A percentile compares a stretch with the other conserved stretches of the same genome.
phyloP scores from a whole-genome alignment of 768 basidiomycete genomes.

The Kwoniella sp. region DNA sequence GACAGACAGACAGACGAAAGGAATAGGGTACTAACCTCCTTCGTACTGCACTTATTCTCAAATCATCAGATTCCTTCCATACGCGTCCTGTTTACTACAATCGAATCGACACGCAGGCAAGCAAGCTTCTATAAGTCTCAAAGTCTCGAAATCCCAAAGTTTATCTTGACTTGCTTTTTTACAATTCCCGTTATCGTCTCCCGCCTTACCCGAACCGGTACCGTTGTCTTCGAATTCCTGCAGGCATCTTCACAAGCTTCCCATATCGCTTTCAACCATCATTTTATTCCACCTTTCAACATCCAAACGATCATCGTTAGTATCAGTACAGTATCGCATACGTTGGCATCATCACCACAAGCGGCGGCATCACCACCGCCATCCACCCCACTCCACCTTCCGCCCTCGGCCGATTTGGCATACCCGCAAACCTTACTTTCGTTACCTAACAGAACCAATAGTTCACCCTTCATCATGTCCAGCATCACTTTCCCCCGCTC shows the following conservation, averaged over 20 bases:
- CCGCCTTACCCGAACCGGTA: conserved; percentile 1
- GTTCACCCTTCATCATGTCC: not conserved
- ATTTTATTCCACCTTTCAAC: not conserved
- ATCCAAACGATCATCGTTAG: not conserved
- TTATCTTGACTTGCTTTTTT: not conserved
- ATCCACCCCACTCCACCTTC: no score
- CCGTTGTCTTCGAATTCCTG: not conserved
- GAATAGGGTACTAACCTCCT: no score
- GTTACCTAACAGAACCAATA: not conserved
- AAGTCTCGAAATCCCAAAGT: not conserved
- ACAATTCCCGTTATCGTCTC: not conserved
- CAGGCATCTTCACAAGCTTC: no score
- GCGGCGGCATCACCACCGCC: no score
- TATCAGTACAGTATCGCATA: not conserved
- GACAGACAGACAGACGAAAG: no score
- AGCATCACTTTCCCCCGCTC: conserved; percentile 5
- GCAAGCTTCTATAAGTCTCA: conserved; percentile 1
- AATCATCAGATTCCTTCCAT: no score
- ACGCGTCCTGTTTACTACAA: no score
- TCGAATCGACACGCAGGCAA: not conserved
- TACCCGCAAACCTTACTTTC: not conserved
- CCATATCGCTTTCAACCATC: no score
- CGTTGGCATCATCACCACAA: no score
- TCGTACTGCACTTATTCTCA: no score
- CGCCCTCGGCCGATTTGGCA: not conserved